Conservation (phyloP, 2,329 filamentous ascomycete genomes). For the Talaromyces sp. region DNA sequence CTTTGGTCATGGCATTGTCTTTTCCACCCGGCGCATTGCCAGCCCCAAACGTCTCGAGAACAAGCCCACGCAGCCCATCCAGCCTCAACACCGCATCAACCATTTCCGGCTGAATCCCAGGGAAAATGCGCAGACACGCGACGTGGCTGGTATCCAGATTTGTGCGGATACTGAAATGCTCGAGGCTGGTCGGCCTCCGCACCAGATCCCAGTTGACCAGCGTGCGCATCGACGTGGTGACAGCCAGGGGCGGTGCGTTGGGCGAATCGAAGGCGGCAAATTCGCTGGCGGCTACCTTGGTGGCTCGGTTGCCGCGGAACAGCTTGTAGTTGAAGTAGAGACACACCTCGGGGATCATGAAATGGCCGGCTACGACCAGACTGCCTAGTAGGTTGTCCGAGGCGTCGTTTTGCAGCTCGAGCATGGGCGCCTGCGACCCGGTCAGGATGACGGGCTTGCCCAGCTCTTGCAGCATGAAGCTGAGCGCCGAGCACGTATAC, state of each 20-base stretch:
- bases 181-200: conserved; percentile 66
- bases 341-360: conserved; percentile 88
- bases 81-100: conserved; percentile 75
- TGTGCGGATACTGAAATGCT: conserved; percentile 68
- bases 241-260: conserved; percentile 77
- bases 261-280: conserved; percentile 86
- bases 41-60: conserved; percentile 89
- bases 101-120: conserved; percentile 91
- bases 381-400: conserved; percentile 86
- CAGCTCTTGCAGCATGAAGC: conserved; percentile 87
- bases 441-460: conserved; percentile 90
- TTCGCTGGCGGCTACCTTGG: conserved; percentile 79
- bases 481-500: conserved; percentile 84
- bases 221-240: conserved; percentile 73
- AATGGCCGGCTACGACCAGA: conserved; percentile 84
- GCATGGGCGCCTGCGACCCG: conserved; percentile 77
- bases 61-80: conserved; percentile 71
- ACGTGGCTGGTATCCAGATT: conserved; percentile 83
- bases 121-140: conserved; percentile 83
- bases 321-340: conserved; percentile 91
- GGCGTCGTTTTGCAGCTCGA: conserved; percentile 84
- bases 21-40: conserved; percentile 82
- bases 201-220: conserved; percentile 77
- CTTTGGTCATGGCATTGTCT: conserved; percentile 72
- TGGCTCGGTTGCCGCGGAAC: conserved; percentile 81